A percentile compares a stretch with the other conserved stretches of the same genome.
Conservation (phyloP, 2,329 filamentous ascomycete genomes). For the Lachnellula occidentalis region DNA sequence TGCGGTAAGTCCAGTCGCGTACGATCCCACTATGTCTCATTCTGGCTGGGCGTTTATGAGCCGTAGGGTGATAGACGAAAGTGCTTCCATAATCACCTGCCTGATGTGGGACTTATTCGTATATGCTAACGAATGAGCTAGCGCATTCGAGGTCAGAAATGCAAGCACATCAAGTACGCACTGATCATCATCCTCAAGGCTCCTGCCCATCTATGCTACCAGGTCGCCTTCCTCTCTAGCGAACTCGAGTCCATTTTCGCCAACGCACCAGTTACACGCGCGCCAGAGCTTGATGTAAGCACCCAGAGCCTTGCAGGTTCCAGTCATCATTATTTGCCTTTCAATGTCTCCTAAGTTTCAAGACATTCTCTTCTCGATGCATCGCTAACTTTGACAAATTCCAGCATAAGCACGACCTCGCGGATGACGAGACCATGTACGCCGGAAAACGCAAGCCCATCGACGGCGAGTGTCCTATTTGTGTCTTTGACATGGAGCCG, state of each 20-base stretch:
- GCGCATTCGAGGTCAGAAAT: constrained; percentile 16
- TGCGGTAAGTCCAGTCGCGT: constrained; percentile 10
- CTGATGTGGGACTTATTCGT: background rate
- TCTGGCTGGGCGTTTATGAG: too few relatives aligned
- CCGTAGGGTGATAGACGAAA: too few relatives aligned
- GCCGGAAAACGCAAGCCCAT: constrained; percentile 17
- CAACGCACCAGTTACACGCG: constrained; percentile 15
- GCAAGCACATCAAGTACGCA: constrained; percentile 22
- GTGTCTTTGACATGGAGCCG: constrained; percentile 22
- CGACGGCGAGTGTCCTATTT: constrained; percentile 19
- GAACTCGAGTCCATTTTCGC: constrained; percentile 17
- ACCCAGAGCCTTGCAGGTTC: too few relatives aligned
- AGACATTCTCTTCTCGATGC: too few relatives aligned
- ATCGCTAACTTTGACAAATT: too few relatives aligned
- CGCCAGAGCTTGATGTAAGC: constrained; percentile 1
- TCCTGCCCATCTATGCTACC: constrained; percentile 15
- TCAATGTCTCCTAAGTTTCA: too few relatives aligned
- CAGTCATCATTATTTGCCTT: too few relatives aligned
- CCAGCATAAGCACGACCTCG: background rate
- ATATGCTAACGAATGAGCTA: constrained; percentile 2
- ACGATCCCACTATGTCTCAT: too few relatives aligned
- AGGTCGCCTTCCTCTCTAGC: constrained; percentile 14
- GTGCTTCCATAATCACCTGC: too few relatives aligned
- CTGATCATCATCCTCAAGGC: constrained; percentile 19
- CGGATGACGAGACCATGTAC: constrained; percentile 7